Evolutionary conservation across 2,329 filamentous ascomycete species (phyloP).

Genomic region (Lasiodiplodia gonubiensis): DNA sequence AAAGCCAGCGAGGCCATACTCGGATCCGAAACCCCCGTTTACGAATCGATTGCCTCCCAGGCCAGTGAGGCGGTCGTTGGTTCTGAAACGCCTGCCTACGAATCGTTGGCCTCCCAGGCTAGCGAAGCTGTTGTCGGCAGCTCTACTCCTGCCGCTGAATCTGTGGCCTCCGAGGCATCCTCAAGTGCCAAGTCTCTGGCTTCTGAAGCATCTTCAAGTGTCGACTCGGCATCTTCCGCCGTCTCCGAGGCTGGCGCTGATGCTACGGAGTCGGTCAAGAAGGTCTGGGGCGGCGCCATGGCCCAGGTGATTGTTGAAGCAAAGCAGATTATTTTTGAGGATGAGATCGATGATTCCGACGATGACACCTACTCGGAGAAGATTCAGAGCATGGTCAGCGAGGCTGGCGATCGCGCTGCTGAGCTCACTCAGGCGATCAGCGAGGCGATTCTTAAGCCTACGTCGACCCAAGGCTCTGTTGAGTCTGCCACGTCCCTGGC

Average conservation of each 20-base stretch:
- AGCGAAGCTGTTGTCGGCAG: slow-evolving; percentile 54
- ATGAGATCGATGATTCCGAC: slow-evolving; percentile 54
- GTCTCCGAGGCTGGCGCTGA: slow-evolving; percentile 35
- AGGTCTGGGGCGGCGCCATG: slow-evolving; percentile 62
- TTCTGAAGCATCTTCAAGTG: slow-evolving; percentile 29
- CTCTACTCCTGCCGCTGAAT: slow-evolving; percentile 58
- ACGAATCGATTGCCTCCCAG: slow-evolving; percentile 42
- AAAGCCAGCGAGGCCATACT: slow-evolving; percentile 53
- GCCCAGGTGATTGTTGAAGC: slow-evolving; percentile 57
- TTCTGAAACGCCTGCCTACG: slow-evolving; percentile 30
- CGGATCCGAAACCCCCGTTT: slow-evolving; percentile 56
- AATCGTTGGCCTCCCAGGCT: slow-evolving; percentile 39
- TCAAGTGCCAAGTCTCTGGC: slow-evolving; percentile 44
- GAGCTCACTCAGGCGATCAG: slow-evolving; percentile 62
- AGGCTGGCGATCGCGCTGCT: slow-evolving; percentile 59
- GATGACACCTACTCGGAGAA: slow-evolving; percentile 57
- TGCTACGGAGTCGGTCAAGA: slow-evolving; percentile 48
- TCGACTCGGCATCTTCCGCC: slow-evolving; percentile 31
- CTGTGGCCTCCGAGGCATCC: slow-evolving; percentile 27
- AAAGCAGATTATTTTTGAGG: slow-evolving; percentile 55
- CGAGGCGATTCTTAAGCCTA: slow-evolving; percentile 58
- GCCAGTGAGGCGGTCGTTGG: slow-evolving; percentile 32
- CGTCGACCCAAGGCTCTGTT: slow-evolving; percentile 53
- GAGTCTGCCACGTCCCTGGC: slow-evolving; percentile 61
- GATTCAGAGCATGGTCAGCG: slow-evolving; percentile 57